Percentiles rank a stretch among this genome's conserved stretches.
These are phyloP conservation scores for Beta vulgaris DNA, from an alignment of 148 eudicot genomes.

Conservation along the genomic window DNA sequence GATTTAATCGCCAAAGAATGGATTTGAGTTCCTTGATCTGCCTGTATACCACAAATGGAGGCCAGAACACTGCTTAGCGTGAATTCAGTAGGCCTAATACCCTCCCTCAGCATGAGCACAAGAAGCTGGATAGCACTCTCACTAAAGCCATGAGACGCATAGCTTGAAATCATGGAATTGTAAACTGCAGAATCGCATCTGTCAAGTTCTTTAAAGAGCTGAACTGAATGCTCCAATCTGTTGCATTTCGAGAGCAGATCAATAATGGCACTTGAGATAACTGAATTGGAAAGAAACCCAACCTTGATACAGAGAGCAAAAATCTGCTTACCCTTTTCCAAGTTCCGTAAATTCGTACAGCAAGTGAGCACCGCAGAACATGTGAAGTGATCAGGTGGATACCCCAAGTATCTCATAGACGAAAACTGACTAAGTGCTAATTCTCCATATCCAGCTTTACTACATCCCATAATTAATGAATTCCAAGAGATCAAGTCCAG, in stretches of 20 bases:
- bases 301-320: constrained; percentile 51
- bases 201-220: constrained; percentile 45
- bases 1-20: constrained; percentile 58
- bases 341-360: constrained; percentile 50
- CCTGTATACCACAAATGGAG: constrained; percentile 43
- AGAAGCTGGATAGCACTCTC: constrained; percentile 56
- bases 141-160: constrained; percentile 37
- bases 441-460: constrained; percentile 37
- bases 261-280: constrained; percentile 72
- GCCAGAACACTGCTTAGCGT: constrained; percentile 54
- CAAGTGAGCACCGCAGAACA: constrained; percentile 42
- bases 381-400: constrained; percentile 59
- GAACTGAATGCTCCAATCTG: constrained; percentile 52
- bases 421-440: constrained; percentile 48
- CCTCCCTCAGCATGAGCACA: constrained; percentile 37
- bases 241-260: constrained; percentile 86
- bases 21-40: constrained; percentile 60
- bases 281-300: constrained; percentile 63
- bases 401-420: constrained; percentile 49
- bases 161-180: constrained; percentile 75
- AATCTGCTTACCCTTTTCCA: constrained; percentile 64
- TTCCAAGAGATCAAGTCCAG: constrained; percentile 77
- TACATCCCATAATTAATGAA: constrained; percentile 53
- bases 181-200: constrained; percentile 49
- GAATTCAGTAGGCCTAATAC: constrained; percentile 64